Percentiles rank a stretch among this genome's conserved stretches.
Conservation (phyloP, 331 rosid species). For the Saraca asoca region DNA sequence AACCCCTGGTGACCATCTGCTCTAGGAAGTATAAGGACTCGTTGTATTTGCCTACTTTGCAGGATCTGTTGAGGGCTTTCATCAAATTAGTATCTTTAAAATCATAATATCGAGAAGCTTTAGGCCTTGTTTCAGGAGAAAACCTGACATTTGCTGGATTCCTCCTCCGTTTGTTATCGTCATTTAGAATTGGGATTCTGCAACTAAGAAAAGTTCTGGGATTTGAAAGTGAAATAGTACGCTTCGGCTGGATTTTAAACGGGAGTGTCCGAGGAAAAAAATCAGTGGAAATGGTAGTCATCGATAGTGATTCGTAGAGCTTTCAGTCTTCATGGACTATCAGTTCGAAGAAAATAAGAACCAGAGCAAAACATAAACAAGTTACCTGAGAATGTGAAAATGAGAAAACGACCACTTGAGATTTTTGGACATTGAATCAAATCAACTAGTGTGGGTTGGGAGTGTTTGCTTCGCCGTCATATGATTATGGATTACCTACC, state of each 20-base stretch:
- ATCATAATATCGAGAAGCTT: conserved; percentile 38
- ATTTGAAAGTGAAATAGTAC: conserved; percentile 36
- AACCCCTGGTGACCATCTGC: conserved; percentile 62
- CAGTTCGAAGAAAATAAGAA: conserved; percentile 15
- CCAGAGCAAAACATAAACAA: not conserved
- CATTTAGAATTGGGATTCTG: conserved; percentile 41
- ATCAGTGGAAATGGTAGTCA: conserved; percentile 67
- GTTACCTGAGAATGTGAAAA: conserved; percentile 5
- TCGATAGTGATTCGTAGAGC: conserved; percentile 26
- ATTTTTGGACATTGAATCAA: not conserved
- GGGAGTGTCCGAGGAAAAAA: conserved; percentile 57
- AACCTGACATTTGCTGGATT: conserved; percentile 33
- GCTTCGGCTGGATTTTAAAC: conserved; percentile 35
- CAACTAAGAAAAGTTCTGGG: conserved; percentile 35
- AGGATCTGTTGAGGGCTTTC: conserved; percentile 64
- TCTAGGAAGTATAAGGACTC: conserved; percentile 78
- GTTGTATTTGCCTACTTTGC: conserved; percentile 64
- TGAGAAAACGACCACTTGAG: not conserved
- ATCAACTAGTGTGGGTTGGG: not conserved
- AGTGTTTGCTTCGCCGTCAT: conserved; percentile 5
- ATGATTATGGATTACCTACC: not conserved
- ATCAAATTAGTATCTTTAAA: conserved; percentile 57
- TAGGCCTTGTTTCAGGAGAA: conserved; percentile 39
- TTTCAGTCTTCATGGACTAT: conserved; percentile 33
- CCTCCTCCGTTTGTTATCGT: conserved; percentile 39